These are phyloP conservation scores for Corymbia maculata DNA, from an alignment of 345 rosid genomes.

Conservation along the genomic window DNA sequence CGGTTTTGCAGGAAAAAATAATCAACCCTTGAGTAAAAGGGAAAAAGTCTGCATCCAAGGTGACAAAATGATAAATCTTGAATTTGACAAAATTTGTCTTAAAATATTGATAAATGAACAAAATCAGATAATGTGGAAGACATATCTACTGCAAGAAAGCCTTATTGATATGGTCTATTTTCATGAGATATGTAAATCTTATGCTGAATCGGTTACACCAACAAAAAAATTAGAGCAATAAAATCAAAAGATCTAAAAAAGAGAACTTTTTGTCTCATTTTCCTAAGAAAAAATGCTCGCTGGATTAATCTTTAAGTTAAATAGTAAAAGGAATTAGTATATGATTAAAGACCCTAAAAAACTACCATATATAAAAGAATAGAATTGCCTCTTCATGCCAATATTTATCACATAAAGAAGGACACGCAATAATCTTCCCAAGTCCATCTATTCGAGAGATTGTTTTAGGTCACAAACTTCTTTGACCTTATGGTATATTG, in stretches of 20 bases:
- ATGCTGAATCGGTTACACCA: neutral
- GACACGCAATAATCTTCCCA: neutral
- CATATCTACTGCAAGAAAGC: neutral
- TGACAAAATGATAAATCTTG: neutral
- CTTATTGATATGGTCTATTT: neutral
- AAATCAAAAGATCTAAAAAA: neutral
- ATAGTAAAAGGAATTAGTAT: neutral
- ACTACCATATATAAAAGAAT: neutral
- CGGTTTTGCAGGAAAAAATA: neutral
- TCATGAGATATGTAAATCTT: neutral
- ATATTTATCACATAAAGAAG: neutral
- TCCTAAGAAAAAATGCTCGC: slow-evolving; percentile 18
- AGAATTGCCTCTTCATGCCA: neutral
- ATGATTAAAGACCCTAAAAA: neutral
- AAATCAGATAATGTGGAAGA: neutral
- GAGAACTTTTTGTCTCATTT: slow-evolving; percentile 39
- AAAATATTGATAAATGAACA: neutral
- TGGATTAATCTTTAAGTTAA: slow-evolving; percentile 18
- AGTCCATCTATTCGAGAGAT: neutral
- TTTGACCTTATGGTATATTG: neutral
- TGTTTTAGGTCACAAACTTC: neutral
- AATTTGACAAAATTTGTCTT: neutral
- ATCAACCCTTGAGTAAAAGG: neutral
- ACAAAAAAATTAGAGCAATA: neutral
- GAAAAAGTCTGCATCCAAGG: neutral